Percentiles rank a stretch among this genome's conserved stretches.
These are phyloP conservation scores for Salix koriyanagi DNA, from an alignment of 345 rosid genomes.

Conservation along the genomic window DNA sequence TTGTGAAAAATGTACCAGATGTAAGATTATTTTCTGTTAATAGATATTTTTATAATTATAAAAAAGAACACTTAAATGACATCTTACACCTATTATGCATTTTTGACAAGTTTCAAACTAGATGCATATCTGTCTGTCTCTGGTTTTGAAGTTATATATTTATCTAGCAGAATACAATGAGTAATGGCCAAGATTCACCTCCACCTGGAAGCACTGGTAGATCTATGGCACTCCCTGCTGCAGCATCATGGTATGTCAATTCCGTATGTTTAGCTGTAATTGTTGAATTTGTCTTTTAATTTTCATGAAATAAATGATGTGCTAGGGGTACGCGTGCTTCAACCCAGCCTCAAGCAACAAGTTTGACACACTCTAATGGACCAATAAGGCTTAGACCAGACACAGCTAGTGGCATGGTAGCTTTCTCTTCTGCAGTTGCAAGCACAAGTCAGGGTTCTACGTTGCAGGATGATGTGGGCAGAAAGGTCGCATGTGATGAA, in stretches of 20 bases:
- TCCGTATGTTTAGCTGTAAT: not conserved
- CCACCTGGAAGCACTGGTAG: slow-evolving; percentile 58
- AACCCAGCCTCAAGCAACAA: slow-evolving; percentile 38
- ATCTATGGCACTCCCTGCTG: slow-evolving; percentile 71
- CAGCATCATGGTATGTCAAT: slow-evolving; percentile 71
- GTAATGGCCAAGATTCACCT: slow-evolving; percentile 43
- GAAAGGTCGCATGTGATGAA: slow-evolving; percentile 23
- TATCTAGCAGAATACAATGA: slow-evolving; percentile 39
- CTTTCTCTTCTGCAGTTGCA: slow-evolving; percentile 43
- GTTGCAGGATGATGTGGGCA: slow-evolving; percentile 10
- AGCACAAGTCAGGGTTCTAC: slow-evolving; percentile 31
- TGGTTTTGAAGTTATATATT: slow-evolving; percentile 6
- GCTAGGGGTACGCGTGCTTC: slow-evolving; percentile 60
- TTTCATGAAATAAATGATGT: slow-evolving; percentile 10
- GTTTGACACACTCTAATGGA: slow-evolving; percentile 46
- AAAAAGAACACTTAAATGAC: not conserved
- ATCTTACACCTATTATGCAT: not conserved
- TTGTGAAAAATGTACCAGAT: slow-evolving; percentile 43
- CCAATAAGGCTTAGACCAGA: slow-evolving; percentile 48
- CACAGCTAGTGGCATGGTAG: slow-evolving; percentile 23
- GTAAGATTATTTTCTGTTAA: slow-evolving; percentile 36
- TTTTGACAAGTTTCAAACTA: not conserved
- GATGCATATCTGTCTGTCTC: not conserved
- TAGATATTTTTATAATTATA: not conserved
- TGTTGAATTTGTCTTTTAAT: slow-evolving; percentile 4